Evolutionary conservation across 2,329 filamentous ascomycete genomes (phyloP).

Genomic region (Trichoderma gracile): DNA sequence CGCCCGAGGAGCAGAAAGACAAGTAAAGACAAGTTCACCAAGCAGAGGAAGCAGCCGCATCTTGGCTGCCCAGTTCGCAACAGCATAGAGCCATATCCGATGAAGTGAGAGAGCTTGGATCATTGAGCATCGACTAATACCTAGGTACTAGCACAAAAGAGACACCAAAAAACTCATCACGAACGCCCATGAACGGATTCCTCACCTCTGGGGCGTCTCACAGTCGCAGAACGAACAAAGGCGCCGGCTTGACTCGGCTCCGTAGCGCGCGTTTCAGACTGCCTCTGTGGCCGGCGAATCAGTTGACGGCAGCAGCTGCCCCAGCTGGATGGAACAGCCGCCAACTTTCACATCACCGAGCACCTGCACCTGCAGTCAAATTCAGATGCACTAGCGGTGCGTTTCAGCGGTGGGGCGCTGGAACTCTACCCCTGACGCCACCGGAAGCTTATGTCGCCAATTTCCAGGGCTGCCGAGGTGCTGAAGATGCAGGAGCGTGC

Average conservation of each 20-base stretch:
- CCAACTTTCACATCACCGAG: neutral
- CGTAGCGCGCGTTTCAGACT: constrained; percentile 23
- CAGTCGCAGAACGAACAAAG: neutral
- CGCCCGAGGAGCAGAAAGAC: no score
- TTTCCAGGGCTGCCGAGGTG: constrained; percentile 17
- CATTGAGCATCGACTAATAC: no score
- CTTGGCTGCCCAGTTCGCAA: no score
- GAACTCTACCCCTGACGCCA: constrained; percentile 16
- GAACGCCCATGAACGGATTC: neutral
- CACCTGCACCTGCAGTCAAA: no score
- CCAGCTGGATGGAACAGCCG: constrained; percentile 22
- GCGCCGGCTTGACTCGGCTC: neutral
- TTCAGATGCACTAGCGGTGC: constrained; percentile 12
- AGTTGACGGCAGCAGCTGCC: neutral
- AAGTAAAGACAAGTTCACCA: no score
- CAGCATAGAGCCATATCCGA: no score
- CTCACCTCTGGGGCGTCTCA: neutral
- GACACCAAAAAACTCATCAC: neutral
- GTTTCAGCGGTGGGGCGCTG: constrained; percentile 15
- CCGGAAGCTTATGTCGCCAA: constrained; percentile 11
- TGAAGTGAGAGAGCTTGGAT: no score
- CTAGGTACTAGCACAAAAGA: no score
- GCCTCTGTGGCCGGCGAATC: constrained; percentile 11
- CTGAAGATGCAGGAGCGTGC: neutral
- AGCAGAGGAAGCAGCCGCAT: no score